phyloP scores from a whole-genome alignment of 768 basidiomycete genomes.

The Calocera viscosa region DNA sequence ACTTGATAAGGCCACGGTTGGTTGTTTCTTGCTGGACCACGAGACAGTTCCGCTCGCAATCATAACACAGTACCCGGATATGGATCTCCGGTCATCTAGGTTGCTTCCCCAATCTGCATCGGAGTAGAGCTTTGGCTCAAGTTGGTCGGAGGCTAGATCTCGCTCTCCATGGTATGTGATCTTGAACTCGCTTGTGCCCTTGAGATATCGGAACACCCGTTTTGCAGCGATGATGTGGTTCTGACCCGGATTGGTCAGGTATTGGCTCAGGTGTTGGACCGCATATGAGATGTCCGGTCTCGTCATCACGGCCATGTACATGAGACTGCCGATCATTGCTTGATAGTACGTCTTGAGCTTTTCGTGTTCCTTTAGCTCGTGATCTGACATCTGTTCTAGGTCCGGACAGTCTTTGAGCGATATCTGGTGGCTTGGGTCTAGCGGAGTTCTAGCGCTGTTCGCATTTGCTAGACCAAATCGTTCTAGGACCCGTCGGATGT shows the following conservation, averaged over 20 bases:
- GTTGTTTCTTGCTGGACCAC: constrained; percentile 13
- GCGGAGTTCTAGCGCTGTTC: neutral
- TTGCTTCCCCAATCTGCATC: constrained; percentile 11
- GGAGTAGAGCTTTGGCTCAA: neutral
- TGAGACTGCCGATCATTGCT: neutral
- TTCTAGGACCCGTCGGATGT: constrained; percentile 17
- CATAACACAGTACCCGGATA: constrained; percentile 12
- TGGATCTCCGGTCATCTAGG: constrained; percentile 8
- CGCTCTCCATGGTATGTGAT: neutral
- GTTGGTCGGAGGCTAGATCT: neutral
- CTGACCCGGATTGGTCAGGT: constrained; percentile 21
- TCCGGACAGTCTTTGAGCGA: neutral
- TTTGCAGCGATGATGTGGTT: constrained; percentile 25
- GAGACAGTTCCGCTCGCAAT: constrained; percentile 11
- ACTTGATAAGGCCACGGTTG: constrained; percentile 13
- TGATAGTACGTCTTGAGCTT: neutral
- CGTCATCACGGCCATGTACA: constrained; percentile 20
- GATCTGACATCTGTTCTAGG: neutral
- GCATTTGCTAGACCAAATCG: constrained; percentile 13
- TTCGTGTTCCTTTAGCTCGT: neutral
- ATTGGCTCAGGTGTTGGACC: constrained; percentile 24
- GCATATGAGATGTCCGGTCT: constrained; percentile 26
- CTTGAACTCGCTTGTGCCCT: constrained; percentile 5
- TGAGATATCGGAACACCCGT: constrained; percentile 11
- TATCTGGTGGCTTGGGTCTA: neutral